phyloP scores from a whole-genome alignment of 2,329 filamentous ascomycete species.

The Lasiodiplodia gonubiensis region DNA sequence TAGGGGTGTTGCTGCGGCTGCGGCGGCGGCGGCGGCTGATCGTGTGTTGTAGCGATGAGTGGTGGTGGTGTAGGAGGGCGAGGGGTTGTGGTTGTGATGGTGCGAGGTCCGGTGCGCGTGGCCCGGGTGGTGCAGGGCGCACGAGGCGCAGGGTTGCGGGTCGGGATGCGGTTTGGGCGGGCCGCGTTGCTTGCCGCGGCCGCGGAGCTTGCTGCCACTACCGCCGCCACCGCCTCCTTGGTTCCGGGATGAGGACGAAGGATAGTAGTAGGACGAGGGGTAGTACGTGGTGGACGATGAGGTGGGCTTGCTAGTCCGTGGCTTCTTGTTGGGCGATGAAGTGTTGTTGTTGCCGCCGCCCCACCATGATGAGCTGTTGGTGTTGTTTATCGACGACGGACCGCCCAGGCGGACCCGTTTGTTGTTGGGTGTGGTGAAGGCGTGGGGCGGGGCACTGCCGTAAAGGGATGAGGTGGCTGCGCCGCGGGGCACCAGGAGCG shows the following conservation, averaged over 20 bases:
- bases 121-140: slow-evolving; percentile 21
- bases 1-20: neutral
- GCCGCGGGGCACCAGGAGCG: slow-evolving; percentile 13
- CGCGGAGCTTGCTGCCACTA: slow-evolving; percentile 1
- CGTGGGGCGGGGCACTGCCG: neutral
- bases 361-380: neutral
- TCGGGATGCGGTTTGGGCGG: slow-evolving; percentile 7
- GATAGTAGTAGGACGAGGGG: neutral
- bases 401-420: slow-evolving; percentile 16
- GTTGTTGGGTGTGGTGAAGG: slow-evolving; percentile 9
- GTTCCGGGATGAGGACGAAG: neutral
- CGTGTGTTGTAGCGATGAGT: neutral
- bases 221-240: neutral
- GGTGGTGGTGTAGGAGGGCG: neutral
- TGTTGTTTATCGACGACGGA: neutral
- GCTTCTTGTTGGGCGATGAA: neutral
- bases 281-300: neutral
- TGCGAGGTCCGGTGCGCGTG: slow-evolving; percentile 3
- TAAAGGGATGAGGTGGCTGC: slow-evolving; percentile 19
- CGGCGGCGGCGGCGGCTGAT: neutral
- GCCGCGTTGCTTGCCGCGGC: slow-evolving; percentile 12
- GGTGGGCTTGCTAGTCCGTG: neutral
- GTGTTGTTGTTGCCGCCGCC: neutral
- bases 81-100: neutral
- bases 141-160: slow-evolving; percentile 9